phyloP scores from a whole-genome alignment of 2,329 filamentous ascomycete genomes.

The Penicillium expansum region DNA sequence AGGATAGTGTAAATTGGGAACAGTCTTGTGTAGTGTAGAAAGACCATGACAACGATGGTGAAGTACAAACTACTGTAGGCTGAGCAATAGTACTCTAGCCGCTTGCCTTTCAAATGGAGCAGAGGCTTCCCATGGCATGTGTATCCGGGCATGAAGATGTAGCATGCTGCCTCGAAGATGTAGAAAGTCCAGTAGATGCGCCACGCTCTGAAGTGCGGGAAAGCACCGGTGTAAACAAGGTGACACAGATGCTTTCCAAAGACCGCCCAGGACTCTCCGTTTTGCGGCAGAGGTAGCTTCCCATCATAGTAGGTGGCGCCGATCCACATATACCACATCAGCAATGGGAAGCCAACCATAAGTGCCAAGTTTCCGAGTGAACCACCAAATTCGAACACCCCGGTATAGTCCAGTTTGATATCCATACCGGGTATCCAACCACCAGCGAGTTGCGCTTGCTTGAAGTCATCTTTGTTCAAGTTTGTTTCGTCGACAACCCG shows the following conservation, averaged over 20 bases:
- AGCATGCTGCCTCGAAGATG: constrained; percentile 75
- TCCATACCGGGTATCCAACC: constrained; percentile 26
- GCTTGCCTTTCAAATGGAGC: constrained; percentile 73
- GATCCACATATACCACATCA: constrained; percentile 99
- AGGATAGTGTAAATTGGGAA: constrained; percentile 88
- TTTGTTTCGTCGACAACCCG: background rate
- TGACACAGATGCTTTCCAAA: constrained; percentile 69
- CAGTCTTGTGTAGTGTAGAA: constrained; percentile 73
- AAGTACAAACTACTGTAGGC: constrained; percentile 81
- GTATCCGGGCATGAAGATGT: constrained; percentile 82
- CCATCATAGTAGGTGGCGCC: constrained; percentile 89
- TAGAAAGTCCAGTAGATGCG: constrained; percentile 92
- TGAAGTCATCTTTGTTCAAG: constrained; percentile 7
- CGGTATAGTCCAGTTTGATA: constrained; percentile 23
- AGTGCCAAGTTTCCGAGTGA: constrained; percentile 70
- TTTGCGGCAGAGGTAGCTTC: constrained; percentile 64
- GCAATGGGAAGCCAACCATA: constrained; percentile 83
- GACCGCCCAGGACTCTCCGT: constrained; percentile 63
- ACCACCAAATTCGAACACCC: constrained; percentile 76
- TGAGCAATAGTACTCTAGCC: constrained; percentile 91
- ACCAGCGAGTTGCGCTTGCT: constrained; percentile 19
- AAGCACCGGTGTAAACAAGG: constrained; percentile 78
- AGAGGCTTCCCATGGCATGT: constrained; percentile 85
- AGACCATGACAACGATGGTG: constrained; percentile 67
- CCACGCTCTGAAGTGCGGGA: constrained; percentile 78